phyloP scores from a whole-genome alignment of 495 filamentous ascomycete genomes.

The Talaromyces ruber region DNA sequence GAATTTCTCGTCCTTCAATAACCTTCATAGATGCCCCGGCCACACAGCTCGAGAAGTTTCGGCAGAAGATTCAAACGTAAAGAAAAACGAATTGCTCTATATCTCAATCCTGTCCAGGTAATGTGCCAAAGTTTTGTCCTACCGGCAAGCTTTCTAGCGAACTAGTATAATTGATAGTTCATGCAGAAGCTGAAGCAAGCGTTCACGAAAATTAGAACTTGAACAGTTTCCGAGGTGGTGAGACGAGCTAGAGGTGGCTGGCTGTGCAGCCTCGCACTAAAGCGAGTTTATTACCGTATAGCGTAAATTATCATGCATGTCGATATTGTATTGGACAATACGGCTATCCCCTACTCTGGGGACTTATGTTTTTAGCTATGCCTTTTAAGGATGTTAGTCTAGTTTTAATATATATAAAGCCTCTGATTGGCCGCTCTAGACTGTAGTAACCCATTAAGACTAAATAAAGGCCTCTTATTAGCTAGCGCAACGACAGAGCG shows the following conservation, averaged over 20 bases:
- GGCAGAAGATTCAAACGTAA: not conserved
- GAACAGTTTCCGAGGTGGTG: not conserved
- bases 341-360: no score
- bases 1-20: not conserved
- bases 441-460: not conserved
- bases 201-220: not conserved
- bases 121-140: not conserved
- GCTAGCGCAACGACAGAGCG: not conserved
- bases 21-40: not conserved
- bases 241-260: not conserved
- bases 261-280: not conserved
- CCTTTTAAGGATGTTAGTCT: not conserved
- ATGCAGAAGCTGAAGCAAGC: not conserved
- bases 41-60: not conserved
- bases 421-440: not conserved
- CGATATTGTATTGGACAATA: not conserved
- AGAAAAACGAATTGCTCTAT: not conserved
- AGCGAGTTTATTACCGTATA: not conserved
- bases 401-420: no score
- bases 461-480: not conserved
- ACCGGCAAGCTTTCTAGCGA: not conserved
- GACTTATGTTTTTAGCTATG: no score
- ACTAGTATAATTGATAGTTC: not conserved
- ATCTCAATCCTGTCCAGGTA: not conserved
- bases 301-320: not conserved